Conservation (phyloP, 768 basidiomycete genomes). For the Artomyces pyxidatus region DNA sequence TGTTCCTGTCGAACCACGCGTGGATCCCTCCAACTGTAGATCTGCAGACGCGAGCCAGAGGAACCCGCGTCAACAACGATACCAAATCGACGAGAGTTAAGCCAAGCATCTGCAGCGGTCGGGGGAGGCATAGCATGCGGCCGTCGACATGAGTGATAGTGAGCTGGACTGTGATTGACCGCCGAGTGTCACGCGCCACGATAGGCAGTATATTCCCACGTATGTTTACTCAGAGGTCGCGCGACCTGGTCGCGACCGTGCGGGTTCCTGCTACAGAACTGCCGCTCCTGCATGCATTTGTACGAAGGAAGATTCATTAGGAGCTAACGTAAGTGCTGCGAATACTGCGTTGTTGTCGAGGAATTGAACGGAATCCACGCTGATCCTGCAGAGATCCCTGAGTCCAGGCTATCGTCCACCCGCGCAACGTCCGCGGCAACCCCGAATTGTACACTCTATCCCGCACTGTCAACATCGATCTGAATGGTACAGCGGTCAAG, state of each 20-base stretch:
- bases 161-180: background rate
- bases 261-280: background rate
- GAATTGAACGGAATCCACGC: background rate
- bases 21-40: slow-evolving; percentile 95
- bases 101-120: slow-evolving; percentile 63
- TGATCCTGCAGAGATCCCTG: too few relatives aligned
- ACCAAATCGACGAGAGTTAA: slow-evolving; percentile 75
- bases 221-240: background rate
- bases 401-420: too few relatives aligned
- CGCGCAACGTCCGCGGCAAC: too few relatives aligned
- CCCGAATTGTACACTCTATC: background rate
- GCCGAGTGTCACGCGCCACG: background rate
- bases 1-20: slow-evolving; percentile 46
- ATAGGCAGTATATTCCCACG: background rate
- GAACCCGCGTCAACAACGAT: slow-evolving; percentile 98
- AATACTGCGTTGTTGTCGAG: background rate
- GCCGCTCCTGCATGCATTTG: background rate
- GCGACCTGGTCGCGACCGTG: background rate
- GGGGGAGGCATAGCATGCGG: slow-evolving; percentile 60
- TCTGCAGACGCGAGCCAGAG: slow-evolving; percentile 91
- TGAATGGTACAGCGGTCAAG: slow-evolving; percentile 35
- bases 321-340: background rate
- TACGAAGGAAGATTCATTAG: background rate
- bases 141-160: background rate
- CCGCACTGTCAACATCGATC: background rate